Evolutionary conservation across 1,139 yeast genomes (phyloP).

Genomic region (Scheffersomyces stambukii): DNA sequence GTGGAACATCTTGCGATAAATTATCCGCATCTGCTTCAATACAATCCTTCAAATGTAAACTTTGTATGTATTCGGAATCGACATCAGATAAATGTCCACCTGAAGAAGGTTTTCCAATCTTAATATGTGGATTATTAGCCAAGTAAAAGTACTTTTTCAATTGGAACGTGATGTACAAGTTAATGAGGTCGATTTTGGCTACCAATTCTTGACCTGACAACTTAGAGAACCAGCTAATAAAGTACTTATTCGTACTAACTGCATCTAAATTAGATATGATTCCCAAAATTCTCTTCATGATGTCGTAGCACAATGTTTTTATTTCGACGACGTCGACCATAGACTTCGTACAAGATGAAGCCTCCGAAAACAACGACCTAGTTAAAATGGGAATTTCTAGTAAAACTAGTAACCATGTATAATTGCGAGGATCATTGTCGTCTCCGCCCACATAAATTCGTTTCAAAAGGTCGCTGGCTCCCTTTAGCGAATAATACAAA

Average conservation of each 20-base stretch:
- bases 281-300: conserved; percentile 65
- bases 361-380: conserved; percentile 35
- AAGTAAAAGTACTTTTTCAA: conserved; percentile 37
- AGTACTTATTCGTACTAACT: conserved; percentile 33
- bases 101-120: conserved; percentile 11
- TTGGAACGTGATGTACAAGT: conserved; percentile 63
- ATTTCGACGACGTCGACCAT: conserved; percentile 51
- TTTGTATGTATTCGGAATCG: conserved; percentile 18
- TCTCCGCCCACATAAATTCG: conserved; percentile 32
- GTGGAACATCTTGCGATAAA: conserved; percentile 3
- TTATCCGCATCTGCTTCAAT: conserved; percentile 12
- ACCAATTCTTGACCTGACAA: conserved; percentile 36
- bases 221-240: conserved; percentile 58
- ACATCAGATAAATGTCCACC: conserved; percentile 2
- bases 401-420: conserved; percentile 57
- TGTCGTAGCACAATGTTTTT: conserved; percentile 54
- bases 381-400: conserved; percentile 59
- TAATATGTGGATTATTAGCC: conserved; percentile 29
- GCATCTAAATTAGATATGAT: conserved; percentile 51
- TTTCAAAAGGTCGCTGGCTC: conserved; percentile 45
- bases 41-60: conserved; percentile 9
- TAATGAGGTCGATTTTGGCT: conserved; percentile 50
- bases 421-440: conserved; percentile 33
- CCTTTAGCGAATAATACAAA: conserved; percentile 46
- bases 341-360: conserved; percentile 11